Conservation (phyloP, 352 stramenopile species). For the Thraustochytrium sp. region DNA sequence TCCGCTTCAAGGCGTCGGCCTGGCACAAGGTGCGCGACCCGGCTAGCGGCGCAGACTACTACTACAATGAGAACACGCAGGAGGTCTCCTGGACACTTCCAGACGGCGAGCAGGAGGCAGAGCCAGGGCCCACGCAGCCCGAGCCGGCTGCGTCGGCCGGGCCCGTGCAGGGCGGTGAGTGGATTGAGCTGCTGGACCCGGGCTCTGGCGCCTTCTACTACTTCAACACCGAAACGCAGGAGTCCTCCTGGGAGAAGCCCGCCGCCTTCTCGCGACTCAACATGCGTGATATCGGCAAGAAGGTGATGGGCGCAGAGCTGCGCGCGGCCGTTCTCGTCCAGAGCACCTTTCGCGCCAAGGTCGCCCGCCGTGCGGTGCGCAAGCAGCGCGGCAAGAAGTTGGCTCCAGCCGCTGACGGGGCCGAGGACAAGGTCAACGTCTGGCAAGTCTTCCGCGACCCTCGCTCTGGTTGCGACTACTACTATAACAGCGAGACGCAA, state of each 20-base stretch:
- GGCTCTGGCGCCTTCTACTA: neutral
- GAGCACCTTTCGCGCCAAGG: neutral
- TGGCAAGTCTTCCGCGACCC: neutral
- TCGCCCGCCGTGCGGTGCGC: neutral
- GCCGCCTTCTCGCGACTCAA: neutral
- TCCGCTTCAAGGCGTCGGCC: neutral
- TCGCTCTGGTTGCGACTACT: neutral
- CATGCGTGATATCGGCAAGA: neutral
- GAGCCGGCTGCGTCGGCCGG: too few relatives aligned
- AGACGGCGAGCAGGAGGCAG: neutral
- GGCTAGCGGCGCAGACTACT: neutral
- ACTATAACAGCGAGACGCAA: conserved; percentile 20
- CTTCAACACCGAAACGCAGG: neutral
- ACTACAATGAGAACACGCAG: neutral
- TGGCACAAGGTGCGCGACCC: neutral
- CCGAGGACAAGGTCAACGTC: neutral
- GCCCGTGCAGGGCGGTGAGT: neutral
- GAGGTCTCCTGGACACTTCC: conserved; percentile 10
- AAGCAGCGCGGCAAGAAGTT: neutral
- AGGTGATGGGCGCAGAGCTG: neutral
- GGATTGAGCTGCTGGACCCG: neutral
- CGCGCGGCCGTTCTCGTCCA: neutral
- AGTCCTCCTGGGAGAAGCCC: neutral
- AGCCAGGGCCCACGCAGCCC: too few relatives aligned
- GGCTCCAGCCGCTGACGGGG: neutral